Evolutionary conservation across 306 rosid genomes (phyloP).

Genomic region (Albizia julibrissin): DNA sequence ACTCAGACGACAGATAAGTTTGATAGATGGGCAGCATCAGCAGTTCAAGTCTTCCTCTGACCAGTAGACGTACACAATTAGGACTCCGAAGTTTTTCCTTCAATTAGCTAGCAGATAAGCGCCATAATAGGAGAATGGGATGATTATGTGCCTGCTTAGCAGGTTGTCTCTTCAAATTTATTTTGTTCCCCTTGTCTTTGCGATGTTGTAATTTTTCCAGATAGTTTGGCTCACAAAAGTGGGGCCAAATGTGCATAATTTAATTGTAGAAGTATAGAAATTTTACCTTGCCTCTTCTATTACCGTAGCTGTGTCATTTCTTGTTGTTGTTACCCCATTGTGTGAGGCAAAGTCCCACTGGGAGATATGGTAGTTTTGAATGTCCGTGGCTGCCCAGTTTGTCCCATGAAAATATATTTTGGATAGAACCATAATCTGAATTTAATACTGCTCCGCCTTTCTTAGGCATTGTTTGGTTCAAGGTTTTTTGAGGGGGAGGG

Average conservation of each 20-base stretch:
- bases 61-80: slow-evolving; percentile 36
- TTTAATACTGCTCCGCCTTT: background rate
- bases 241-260: slow-evolving; percentile 6
- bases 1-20: slow-evolving; percentile 45
- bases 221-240: background rate
- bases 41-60: slow-evolving; percentile 39
- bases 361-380: background rate
- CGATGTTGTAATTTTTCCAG: background rate
- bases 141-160: background rate
- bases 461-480: too few relatives aligned
- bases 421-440: background rate
- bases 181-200: background rate
- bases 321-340: background rate
- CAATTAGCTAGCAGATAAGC: slow-evolving; percentile 19
- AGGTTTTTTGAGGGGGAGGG: too few relatives aligned
- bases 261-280: background rate
- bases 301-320: background rate
- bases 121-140: background rate
- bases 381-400: background rate
- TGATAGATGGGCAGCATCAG: slow-evolving; percentile 49
- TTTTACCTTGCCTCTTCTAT: background rate
- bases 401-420: background rate
- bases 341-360: background rate
- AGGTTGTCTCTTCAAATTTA: background rate
- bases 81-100: slow-evolving; percentile 10